These are phyloP conservation scores for Cryphonectria parasitica DNA, from an alignment of 2,329 filamentous ascomycete species.

Conservation along the genomic window DNA sequence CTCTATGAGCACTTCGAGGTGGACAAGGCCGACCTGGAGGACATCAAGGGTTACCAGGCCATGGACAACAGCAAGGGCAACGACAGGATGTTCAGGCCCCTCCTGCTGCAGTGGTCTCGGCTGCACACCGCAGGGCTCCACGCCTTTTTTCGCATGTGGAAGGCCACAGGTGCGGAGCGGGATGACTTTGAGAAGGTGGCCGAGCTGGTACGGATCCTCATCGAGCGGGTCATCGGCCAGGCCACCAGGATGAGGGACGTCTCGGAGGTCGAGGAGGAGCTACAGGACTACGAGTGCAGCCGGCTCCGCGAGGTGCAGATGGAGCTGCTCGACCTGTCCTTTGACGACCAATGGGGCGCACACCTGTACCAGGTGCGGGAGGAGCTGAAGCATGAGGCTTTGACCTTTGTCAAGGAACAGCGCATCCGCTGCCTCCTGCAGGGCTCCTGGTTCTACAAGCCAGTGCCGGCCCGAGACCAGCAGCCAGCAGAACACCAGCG, in stretches of 20 bases:
- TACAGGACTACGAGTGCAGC: slow-evolving; percentile 79
- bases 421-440: slow-evolving; percentile 85
- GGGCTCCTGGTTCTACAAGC: slow-evolving; percentile 81
- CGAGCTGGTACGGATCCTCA: slow-evolving; percentile 84
- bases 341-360: slow-evolving; percentile 92
- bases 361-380: slow-evolving; percentile 90
- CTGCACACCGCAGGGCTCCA: slow-evolving; percentile 85
- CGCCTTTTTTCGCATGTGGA: slow-evolving; percentile 92
- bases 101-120: slow-evolving; percentile 90
- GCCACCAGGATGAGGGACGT: slow-evolving; percentile 83
- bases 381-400: slow-evolving; percentile 84
- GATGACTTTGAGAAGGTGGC: slow-evolving; percentile 93
- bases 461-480: slow-evolving; percentile 46
- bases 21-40: slow-evolving; percentile 79
- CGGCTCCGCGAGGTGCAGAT: slow-evolving; percentile 86
- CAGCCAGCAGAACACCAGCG: slow-evolving; percentile 40
- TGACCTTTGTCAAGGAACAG: slow-evolving; percentile 97
- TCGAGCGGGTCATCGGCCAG: slow-evolving; percentile 86
- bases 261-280: slow-evolving; percentile 84
- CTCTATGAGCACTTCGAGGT: slow-evolving; percentile 97
- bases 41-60: slow-evolving; percentile 74
- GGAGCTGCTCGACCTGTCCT: slow-evolving; percentile 86
- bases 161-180: slow-evolving; percentile 79
- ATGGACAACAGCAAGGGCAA: slow-evolving; percentile 77
- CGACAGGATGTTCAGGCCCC: slow-evolving; percentile 83